Evolutionary conservation across 1,139 yeast species (phyloP).

Genomic region (Zhuliangozyma blackwelliae): DNA sequence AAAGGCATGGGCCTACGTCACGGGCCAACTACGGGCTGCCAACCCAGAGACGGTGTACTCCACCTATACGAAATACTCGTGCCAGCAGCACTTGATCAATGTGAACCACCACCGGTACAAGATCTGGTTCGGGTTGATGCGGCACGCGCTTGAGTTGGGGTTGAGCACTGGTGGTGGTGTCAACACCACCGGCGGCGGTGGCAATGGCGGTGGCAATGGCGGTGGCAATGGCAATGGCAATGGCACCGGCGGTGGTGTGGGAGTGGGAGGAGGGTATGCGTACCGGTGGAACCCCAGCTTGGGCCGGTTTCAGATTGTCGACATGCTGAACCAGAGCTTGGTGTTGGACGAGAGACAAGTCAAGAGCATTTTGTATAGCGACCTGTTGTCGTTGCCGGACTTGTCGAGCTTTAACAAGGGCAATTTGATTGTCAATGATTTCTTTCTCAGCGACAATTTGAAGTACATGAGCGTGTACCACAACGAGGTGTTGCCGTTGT

Average conservation of each 20-base stretch:
- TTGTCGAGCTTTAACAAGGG: conserved; percentile 31
- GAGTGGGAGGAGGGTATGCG: conserved; percentile 18
- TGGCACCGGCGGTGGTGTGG: conserved; percentile 3
- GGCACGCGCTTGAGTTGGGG: conserved; percentile 16
- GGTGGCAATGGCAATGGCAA: conserved; percentile 1
- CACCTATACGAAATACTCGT: conserved; percentile 40
- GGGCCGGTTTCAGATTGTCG: conserved; percentile 35
- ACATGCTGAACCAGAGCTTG: conserved; percentile 19
- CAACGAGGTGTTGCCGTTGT: conserved; percentile 34
- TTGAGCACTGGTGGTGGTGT: too few species aligned
- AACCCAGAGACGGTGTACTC: conserved; percentile 42
- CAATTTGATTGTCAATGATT: conserved; percentile 33
- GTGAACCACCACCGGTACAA: conserved; percentile 38
- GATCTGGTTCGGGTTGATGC: conserved; percentile 34
- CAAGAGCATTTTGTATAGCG: conserved; percentile 31
- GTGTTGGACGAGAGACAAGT: conserved; percentile 30
- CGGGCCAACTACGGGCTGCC: conserved; percentile 33
- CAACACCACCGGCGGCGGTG: too few species aligned
- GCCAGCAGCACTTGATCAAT: conserved; percentile 35
- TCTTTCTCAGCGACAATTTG: conserved; percentile 34
- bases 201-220: too few species aligned
- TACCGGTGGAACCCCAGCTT: conserved; percentile 36
- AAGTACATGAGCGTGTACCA: conserved; percentile 38
- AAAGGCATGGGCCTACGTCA: conserved; percentile 37
- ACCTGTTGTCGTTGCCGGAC: conserved; percentile 27